Conservation (phyloP, 768 basidiomycete genomes). For the Lactarius indigo region DNA sequence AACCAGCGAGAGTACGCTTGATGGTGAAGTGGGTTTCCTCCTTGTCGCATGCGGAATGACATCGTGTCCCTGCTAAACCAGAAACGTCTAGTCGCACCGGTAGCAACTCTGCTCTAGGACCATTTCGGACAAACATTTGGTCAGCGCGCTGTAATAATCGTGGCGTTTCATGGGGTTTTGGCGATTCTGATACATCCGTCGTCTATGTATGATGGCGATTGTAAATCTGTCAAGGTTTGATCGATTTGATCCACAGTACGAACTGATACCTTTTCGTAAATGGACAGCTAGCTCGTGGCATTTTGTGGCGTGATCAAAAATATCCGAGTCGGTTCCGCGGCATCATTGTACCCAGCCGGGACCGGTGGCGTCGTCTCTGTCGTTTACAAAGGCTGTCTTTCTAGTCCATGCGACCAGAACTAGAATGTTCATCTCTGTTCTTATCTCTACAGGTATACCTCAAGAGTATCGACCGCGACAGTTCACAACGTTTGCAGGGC, state of each 20-base stretch:
- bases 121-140: background rate
- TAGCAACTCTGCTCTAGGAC: no score
- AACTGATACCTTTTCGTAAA: no score
- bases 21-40: no score
- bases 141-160: background rate
- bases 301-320: no score
- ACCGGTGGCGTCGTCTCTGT: background rate
- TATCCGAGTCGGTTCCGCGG: no score
- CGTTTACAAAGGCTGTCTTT: background rate
- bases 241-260: no score
- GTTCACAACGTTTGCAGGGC: background rate
- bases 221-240: background rate
- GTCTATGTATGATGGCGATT: background rate
- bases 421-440: background rate
- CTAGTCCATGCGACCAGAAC: no score
- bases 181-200: background rate
- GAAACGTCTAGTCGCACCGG: background rate
- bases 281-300: no score
- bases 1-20: constrained; percentile 18
- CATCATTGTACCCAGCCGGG: no score
- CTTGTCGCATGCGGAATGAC: background rate
- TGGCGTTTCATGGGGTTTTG: background rate
- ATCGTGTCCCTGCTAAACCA: background rate
- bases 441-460: background rate
- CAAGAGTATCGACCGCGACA: background rate